Base-by-base conservation (phyloP, 2,329 filamentous ascomycete species). In the Leptoxyphium fumago region DNA sequence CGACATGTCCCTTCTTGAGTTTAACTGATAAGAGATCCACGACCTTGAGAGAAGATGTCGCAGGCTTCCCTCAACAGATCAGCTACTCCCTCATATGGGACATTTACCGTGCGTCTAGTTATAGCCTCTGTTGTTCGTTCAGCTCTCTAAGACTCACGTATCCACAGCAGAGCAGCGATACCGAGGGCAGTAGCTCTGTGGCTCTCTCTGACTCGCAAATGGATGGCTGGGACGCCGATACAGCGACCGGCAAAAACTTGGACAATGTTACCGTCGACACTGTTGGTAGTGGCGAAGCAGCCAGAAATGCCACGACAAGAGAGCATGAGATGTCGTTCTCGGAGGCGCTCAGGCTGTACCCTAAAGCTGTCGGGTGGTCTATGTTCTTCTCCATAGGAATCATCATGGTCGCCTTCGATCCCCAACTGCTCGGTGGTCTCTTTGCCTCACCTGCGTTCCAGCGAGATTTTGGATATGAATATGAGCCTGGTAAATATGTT, bases 321-420 rank as follows among this genome's bases (percentile, higher is more conserved):
- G 56, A 59, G 42, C 55, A 58, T 34, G 44, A 53, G 15, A 48
- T 57, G 6, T 47, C 42, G 38, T 54, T 60, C 43, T 9, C 47
- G 6, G 51, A 57, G 40, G 66, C 67, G 4, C 43, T 69, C 11
- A 65, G 59, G 49, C 54, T 65, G 7, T 72, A 71, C 46, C 67
- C 67, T 0, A 62, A 63, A 36, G 68, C 69, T 5, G 61, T 66
- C 5, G 61, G 56, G 59, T 80, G 75, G 76, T 75, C 73, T 7
- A 63, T 70, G 38, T 77, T 75, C 52, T 74, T 80, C 49, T 75
- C 71, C 4, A 61, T 77, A 2, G 73, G 73, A 6, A 71, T 78
- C 32, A 72, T 78, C 49, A 78, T 78, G 73, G 58, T 72, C 38
- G 62, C 75, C 3, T 82, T 80, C 52, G 77, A 81, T 55, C 73